These are phyloP conservation scores for Dothideomycetidae sp. DNA, from an alignment of 2,329 filamentous ascomycete genomes.

Conservation along the genomic window DNA sequence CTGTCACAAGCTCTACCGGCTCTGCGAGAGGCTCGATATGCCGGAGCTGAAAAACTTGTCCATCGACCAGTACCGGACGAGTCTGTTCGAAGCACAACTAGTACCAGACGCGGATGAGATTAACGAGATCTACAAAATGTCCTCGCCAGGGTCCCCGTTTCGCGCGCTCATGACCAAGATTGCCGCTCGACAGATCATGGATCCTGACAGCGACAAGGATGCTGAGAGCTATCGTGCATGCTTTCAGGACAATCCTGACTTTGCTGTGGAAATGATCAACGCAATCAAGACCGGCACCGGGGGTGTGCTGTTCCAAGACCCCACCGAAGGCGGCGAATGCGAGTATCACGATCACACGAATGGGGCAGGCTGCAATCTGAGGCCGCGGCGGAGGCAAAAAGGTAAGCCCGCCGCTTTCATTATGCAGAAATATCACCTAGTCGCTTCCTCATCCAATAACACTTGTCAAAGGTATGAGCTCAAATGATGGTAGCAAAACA, in stretches of 20 bases:
- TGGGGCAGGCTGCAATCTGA: conserved; percentile 23
- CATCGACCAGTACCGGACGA: conserved; percentile 40
- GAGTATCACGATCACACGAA: conserved; percentile 38
- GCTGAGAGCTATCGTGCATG: conserved; percentile 36
- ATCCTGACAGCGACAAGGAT: conserved; percentile 36
- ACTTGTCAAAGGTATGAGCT: conserved; percentile 11
- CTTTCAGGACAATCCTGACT: conserved; percentile 36
- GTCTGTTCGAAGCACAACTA: conserved; percentile 34
- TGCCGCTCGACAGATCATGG: conserved; percentile 44
- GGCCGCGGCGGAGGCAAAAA: conserved; percentile 10
- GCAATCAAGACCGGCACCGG: conserved; percentile 37
- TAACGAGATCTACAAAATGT: conserved; percentile 37
- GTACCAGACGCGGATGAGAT: conserved; percentile 42
- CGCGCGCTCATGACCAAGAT: conserved; percentile 37
- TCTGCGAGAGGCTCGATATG: conserved; percentile 39
- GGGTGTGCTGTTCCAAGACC: conserved; percentile 38
- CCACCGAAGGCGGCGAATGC: conserved; percentile 33
- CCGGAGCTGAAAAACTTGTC: conserved; percentile 38
- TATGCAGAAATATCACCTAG: not conserved
- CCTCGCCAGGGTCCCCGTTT: conserved; percentile 33
- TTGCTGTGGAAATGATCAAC: conserved; percentile 40
- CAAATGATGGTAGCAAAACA: conserved; percentile 10
- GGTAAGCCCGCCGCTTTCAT: conserved; percentile 9
- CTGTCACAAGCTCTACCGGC: conserved; percentile 39
- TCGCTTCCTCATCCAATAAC: conserved; percentile 6